Evolutionary conservation across 306 rosid genomes (phyloP).

Genomic region (cucumber (Cucumis sativus)): DNA sequence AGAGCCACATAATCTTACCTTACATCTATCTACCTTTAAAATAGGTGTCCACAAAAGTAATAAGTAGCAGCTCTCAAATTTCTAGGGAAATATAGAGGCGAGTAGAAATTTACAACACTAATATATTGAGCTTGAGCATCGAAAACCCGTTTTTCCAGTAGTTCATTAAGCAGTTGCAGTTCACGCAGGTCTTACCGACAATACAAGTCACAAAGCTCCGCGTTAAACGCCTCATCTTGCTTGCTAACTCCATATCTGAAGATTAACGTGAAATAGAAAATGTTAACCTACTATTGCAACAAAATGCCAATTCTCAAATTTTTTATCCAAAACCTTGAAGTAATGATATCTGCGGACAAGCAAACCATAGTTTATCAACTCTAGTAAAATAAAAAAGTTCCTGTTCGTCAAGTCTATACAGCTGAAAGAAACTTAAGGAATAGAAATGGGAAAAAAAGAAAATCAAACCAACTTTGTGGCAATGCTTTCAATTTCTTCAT

Average conservation of each 20-base stretch:
- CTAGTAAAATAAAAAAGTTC: background rate
- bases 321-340: background rate
- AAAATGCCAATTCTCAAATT: background rate
- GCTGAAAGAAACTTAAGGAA: background rate
- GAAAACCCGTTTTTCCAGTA: background rate
- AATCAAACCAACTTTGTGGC: constrained; percentile 51
- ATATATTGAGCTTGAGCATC: background rate
- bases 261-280: background rate
- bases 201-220: constrained; percentile 75
- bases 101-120: background rate
- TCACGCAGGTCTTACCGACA: constrained; percentile 32
- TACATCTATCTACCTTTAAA: background rate
- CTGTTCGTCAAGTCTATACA: background rate
- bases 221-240: constrained; percentile 75
- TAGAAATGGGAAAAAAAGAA: background rate
- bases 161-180: background rate
- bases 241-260: constrained; percentile 80
- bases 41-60: background rate
- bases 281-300: background rate
- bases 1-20: background rate
- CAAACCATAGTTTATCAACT: background rate
- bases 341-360: background rate
- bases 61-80: background rate
- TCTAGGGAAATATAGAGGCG: background rate
- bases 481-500: constrained; percentile 72